A percentile compares a stretch with the other conserved stretches of the same genome.
phyloP scores from a whole-genome alignment of 345 rosid genomes.

The Trapa incisa region DNA sequence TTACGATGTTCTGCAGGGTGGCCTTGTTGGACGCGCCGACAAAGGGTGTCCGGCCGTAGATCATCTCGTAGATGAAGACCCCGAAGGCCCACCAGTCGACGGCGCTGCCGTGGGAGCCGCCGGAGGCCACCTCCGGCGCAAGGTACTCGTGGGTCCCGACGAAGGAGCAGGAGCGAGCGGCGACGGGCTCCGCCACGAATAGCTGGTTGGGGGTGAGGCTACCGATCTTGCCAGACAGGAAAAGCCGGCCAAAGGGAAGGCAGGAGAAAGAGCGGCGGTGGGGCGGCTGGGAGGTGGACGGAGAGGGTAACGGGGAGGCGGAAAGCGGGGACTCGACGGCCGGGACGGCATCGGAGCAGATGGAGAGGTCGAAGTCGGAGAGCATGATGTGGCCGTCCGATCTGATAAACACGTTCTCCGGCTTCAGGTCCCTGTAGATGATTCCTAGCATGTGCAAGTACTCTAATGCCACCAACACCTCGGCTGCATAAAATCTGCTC shows the following conservation, averaged over 20 bases:
- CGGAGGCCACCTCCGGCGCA: conserved; percentile 88
- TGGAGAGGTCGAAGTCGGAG: conserved; percentile 83
- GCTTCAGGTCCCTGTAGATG: conserved; percentile 89
- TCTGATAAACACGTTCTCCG: conserved; percentile 80
- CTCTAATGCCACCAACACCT: conserved; percentile 83
- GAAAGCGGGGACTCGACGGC: conserved; percentile 62
- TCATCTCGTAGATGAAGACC: conserved; percentile 67
- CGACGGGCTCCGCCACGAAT: conserved; percentile 89
- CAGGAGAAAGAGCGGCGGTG: conserved; percentile 24
- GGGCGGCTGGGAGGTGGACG: conserved; percentile 5
- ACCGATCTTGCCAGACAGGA: conserved; percentile 54
- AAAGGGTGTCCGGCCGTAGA: conserved; percentile 80
- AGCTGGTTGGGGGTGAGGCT: conserved; percentile 32
- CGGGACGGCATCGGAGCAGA: conserved; percentile 69
- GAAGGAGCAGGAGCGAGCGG: conserved; percentile 75
- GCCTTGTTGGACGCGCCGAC: conserved; percentile 57
- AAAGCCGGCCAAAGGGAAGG: conserved; percentile 32
- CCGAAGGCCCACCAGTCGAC: conserved; percentile 99
- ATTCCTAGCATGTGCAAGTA: conserved; percentile 93
- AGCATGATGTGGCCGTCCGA: conserved; percentile 99
- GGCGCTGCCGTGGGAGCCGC: conserved; percentile 79
- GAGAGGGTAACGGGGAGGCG: conserved; percentile 24
- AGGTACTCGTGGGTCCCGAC: conserved; percentile 97
- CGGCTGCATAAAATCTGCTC: conserved; percentile 81
- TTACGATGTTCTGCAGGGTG: conserved; percentile 81